These are phyloP conservation scores for Colletotrichum scovillei DNA, from an alignment of 2,329 filamentous ascomycete genomes.

Conservation along the genomic window DNA sequence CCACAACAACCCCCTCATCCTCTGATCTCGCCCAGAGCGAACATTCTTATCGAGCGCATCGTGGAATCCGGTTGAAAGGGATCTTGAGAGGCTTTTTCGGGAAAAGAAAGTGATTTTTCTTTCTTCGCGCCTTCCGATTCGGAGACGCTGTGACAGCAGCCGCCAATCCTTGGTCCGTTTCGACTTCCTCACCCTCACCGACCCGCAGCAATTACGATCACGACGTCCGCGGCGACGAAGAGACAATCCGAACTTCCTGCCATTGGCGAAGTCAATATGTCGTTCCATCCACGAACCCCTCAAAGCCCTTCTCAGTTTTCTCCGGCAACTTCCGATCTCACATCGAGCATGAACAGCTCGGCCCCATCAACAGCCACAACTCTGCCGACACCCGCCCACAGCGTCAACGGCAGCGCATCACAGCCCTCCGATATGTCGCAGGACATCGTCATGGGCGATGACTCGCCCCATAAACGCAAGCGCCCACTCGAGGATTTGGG, in stretches of 20 bases:
- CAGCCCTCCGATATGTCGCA: slow-evolving; percentile 55
- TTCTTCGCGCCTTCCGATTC: slow-evolving; percentile 31
- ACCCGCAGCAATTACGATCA: slow-evolving; percentile 49
- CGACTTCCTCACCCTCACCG: slow-evolving; percentile 26
- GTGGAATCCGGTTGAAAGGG: slow-evolving; percentile 20
- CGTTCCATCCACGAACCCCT: slow-evolving; percentile 75
- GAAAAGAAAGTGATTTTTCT: slow-evolving; percentile 12
- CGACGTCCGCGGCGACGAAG: slow-evolving; percentile 36
- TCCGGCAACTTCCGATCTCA: slow-evolving; percentile 64
- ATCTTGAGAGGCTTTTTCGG: slow-evolving; percentile 21
- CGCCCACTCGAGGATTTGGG: slow-evolving; percentile 66
- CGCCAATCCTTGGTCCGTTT: slow-evolving; percentile 20
- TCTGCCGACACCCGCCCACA: slow-evolving; percentile 72
- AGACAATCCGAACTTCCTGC: slow-evolving; percentile 35
- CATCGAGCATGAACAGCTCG: slow-evolving; percentile 62
- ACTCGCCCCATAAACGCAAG: slow-evolving; percentile 71
- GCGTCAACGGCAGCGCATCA: slow-evolving; percentile 66
- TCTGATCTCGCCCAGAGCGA: slow-evolving; percentile 34
- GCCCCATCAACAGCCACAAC: slow-evolving; percentile 63
- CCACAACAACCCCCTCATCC: slow-evolving; percentile 44
- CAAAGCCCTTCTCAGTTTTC: slow-evolving; percentile 74
- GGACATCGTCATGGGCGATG: slow-evolving; percentile 59
- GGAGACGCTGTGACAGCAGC: slow-evolving; percentile 17
- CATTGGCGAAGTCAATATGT: slow-evolving; percentile 63
- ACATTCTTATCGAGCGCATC: slow-evolving; percentile 38